Evolutionary conservation across 345 rosid species (phyloP).

Genomic region (Geranium brycei): DNA sequence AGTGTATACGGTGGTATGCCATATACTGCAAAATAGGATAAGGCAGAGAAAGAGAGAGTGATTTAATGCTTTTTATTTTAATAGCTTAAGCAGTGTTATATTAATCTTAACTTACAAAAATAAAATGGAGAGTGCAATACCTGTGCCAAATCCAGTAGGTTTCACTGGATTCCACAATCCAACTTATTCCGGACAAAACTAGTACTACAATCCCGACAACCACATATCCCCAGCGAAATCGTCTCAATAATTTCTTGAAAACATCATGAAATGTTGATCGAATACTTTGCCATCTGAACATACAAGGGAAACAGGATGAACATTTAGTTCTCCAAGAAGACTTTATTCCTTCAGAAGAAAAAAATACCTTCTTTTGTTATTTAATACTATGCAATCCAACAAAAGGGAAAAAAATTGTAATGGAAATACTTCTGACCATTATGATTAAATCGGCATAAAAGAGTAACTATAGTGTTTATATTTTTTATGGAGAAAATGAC

Average conservation of each 20-base stretch:
- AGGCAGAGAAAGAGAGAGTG: conserved; percentile 5
- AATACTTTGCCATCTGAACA: conserved; percentile 35
- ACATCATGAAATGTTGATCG: conserved; percentile 38
- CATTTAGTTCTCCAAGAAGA: background rate
- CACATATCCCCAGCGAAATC: conserved; percentile 62
- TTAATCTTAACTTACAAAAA: too few relatives aligned
- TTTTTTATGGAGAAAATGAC: background rate
- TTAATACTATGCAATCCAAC: background rate
- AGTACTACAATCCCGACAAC: conserved; percentile 49
- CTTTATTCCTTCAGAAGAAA: background rate
- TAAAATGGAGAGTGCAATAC: conserved; percentile 15
- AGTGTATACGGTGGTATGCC: conserved; percentile 72
- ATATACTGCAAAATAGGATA: conserved; percentile 42
- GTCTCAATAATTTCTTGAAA: conserved; percentile 39
- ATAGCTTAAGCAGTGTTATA: too few relatives aligned
- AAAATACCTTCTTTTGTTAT: background rate
- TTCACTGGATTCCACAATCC: conserved; percentile 67
- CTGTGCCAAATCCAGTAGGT: conserved; percentile 99
- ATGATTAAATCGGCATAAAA: background rate
- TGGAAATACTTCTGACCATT: background rate
- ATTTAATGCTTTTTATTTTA: background rate
- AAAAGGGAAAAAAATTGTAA: background rate
- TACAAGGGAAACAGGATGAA: background rate
- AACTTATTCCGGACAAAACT: conserved; percentile 66
- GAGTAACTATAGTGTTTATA: too few relatives aligned